Conservation (phyloP, 148 eudicot genomes). For the Vaccinium macrocarpon region DNA sequence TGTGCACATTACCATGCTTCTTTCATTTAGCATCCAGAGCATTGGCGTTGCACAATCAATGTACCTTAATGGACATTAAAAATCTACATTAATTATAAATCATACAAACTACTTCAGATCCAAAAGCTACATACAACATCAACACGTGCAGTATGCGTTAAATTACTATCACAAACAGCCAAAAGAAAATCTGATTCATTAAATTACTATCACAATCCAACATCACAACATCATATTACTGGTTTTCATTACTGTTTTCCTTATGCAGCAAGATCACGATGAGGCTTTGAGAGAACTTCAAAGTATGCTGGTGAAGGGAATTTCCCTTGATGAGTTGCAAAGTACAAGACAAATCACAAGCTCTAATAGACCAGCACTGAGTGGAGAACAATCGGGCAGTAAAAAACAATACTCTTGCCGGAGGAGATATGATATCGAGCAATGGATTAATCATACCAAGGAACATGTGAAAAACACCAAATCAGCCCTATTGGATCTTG, state of each 20-base stretch:
- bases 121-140: not conserved
- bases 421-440: not conserved
- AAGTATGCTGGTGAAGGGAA: not conserved
- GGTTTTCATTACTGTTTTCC: not conserved
- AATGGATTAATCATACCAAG: conserved; percentile 1
- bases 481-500: not conserved
- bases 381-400: not conserved
- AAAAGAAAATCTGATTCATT: not conserved
- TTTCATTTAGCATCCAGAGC: too few species aligned
- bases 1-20: too few species aligned
- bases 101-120: not conserved
- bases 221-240: not conserved
- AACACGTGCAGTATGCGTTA: not conserved
- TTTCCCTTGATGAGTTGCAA: conserved; percentile 11
- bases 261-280: conserved; percentile 12
- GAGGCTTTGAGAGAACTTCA: conserved; percentile 13
- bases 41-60: too few species aligned
- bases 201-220: too few species aligned
- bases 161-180: not conserved
- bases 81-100: not conserved
- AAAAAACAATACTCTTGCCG: not conserved
- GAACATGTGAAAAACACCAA: not conserved
- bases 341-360: not conserved
- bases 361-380: not conserved
- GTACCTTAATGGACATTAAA: not conserved